Base-by-base conservation (phyloP, 306 rosid genomes). In the Sophora flavescens region DNA sequence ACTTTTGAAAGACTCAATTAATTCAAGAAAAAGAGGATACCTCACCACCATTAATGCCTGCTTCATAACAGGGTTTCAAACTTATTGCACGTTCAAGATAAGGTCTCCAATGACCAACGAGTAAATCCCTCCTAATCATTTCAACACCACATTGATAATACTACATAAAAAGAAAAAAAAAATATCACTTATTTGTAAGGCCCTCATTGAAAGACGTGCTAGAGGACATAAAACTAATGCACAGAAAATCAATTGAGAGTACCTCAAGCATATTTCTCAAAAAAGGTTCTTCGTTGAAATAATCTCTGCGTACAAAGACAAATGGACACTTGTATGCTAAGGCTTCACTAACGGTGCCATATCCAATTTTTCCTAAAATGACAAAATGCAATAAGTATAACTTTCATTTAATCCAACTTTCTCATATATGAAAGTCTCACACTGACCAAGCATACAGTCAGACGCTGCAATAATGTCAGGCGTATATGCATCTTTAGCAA, bases 251-350 rank as follows among this genome's bases (percentile, higher is more conserved):
- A 63, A 30, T 14, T 76, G 39, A 38, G 48, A 63, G 44, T 67
- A 95, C 99, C 99, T 92, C 99, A 59, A 92, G 97, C 99, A 95
- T 92, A 90, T 89, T 95, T 87, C 99, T 90, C 85, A 95, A 82
- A 86, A 92, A 95, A 1, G 99, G 99, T 68, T 95, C 99, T 87
- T 95, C 99, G 48, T 95, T 95, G 86, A 95, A 95, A 86, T 95
- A 95, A 83, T 95, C 99, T 87, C 99, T 86, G 41, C 99, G 91
- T 51, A 95, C 99, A 83, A 95, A 95, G 70, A 90, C 97, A 90
- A 95, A 95, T n/a, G 99, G 97, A 66, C 91, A 83, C 84, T 87
- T 87, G 89, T 65, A 95, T 59, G 97, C 92, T 82, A 95, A 84
- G 69, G 99, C 93, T 86, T 95, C 99, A 70, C 98, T 95, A 67